These are phyloP conservation scores for Cornus kousa DNA, from an alignment of 148 eudicot genomes.

Conservation along the genomic window DNA sequence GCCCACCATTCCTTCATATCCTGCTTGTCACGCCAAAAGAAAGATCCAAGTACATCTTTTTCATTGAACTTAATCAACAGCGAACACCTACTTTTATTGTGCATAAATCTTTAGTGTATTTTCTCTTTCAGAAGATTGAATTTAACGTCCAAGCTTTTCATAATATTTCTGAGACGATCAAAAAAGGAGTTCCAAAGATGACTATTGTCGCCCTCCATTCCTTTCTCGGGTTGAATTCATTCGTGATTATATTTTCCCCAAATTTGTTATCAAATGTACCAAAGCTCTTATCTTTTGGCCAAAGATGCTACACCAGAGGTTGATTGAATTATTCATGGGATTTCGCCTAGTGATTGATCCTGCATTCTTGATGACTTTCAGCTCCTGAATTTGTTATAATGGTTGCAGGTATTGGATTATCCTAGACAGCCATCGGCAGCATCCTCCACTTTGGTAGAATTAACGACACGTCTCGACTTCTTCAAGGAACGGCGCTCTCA, in stretches of 20 bases:
- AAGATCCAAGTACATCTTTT: neutral
- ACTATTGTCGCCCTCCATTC: neutral
- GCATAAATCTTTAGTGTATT: neutral
- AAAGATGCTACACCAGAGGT: too few species aligned
- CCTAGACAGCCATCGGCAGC: slow-evolving; percentile 63
- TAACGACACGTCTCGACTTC: slow-evolving; percentile 95
- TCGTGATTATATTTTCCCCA: neutral
- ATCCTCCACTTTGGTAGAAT: slow-evolving; percentile 87
- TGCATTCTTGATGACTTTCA: neutral
- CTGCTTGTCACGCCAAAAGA: too few species aligned
- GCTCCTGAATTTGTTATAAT: neutral
- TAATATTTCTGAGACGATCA: neutral
- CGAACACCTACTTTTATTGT: neutral
- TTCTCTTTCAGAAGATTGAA: neutral
- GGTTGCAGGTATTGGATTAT: slow-evolving; percentile 63
- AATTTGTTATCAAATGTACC: too few species aligned
- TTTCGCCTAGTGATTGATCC: neutral
- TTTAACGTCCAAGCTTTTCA: neutral
- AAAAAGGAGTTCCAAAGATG: neutral
- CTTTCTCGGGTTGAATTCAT: neutral
- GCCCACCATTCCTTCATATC: too few species aligned
- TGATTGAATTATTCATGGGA: too few species aligned
- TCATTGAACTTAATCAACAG: neutral
- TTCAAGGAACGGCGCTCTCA: slow-evolving; percentile 96
- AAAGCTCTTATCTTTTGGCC: too few species aligned